A percentile compares a stretch with the other conserved stretches of the same genome.
Evolutionary conservation across 2,329 filamentous ascomycete genomes (phyloP).

Genomic region (Alternaria rosae): DNA sequence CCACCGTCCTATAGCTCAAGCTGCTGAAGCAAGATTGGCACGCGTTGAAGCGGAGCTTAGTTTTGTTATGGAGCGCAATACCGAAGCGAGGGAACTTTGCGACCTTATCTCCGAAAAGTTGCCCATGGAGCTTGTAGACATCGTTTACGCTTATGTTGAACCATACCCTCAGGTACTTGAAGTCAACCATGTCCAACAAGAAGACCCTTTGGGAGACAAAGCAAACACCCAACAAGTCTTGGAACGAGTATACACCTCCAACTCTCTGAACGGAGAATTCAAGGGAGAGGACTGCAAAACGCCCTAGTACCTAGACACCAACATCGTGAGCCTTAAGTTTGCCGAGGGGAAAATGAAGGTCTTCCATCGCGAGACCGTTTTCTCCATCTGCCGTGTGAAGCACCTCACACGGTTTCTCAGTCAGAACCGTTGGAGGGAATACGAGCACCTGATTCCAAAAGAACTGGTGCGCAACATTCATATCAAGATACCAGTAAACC

Average conservation of each 20-base stretch:
- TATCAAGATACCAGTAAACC: not conserved
- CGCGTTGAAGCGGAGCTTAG: not conserved
- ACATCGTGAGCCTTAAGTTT: not conserved
- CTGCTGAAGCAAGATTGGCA: not conserved
- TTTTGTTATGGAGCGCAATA: not conserved
- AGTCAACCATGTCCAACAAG: not conserved
- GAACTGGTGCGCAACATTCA: not conserved
- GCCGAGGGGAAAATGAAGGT: not conserved
- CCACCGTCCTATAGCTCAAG: not conserved
- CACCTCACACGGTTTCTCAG: not conserved
- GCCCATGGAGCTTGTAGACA: not conserved
- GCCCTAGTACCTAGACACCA: not conserved
- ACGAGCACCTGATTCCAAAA: not conserved
- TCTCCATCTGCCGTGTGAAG: not conserved
- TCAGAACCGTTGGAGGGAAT: not conserved
- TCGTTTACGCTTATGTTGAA: not conserved
- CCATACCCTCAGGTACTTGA: not conserved
- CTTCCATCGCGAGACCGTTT: not conserved
- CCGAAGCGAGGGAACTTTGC: not conserved
- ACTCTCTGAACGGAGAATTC: not conserved
- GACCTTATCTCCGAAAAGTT: not conserved
- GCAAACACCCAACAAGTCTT: not conserved
- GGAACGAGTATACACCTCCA: not conserved
- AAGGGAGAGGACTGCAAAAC: not conserved
- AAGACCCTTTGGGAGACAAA: not conserved